phyloP scores from a whole-genome alignment of 768 basidiomycete species.

The Podaxis carcinomalis region DNA sequence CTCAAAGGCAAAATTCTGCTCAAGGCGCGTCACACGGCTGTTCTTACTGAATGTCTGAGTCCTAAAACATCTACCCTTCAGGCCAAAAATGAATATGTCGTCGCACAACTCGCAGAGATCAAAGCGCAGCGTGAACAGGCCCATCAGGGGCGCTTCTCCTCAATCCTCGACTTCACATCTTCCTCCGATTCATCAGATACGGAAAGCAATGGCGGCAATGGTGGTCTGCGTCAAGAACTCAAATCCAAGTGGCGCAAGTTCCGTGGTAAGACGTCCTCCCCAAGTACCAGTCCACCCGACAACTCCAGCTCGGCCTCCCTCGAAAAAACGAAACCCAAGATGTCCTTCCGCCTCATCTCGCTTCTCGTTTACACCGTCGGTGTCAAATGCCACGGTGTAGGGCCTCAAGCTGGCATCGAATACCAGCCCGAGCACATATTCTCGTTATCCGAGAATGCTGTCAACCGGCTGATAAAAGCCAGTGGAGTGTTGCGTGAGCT shows the following conservation, averaged over 20 bases:
- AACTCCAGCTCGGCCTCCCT: neutral
- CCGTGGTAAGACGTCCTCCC: slow-evolving; percentile 15
- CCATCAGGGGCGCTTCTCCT: slow-evolving; percentile 50
- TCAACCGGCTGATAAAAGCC: slow-evolving; percentile 70
- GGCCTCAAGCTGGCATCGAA: slow-evolving; percentile 59
- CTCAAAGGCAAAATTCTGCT: slow-evolving; percentile 76
- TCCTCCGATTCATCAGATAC: slow-evolving; percentile 15
- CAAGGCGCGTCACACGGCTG: slow-evolving; percentile 52
- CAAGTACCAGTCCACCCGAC: slow-evolving; percentile 13
- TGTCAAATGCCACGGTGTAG: slow-evolving; percentile 89
- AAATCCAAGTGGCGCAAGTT: slow-evolving; percentile 24
- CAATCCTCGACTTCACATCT: slow-evolving; percentile 10
- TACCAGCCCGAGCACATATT: slow-evolving; percentile 91
- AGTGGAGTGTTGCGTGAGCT: slow-evolving; percentile 52
- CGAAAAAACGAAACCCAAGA: slow-evolving; percentile 49
- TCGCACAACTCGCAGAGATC: slow-evolving; percentile 77
- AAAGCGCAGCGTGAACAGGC: slow-evolving; percentile 45
- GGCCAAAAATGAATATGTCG: slow-evolving; percentile 79
- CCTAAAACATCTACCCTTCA: slow-evolving; percentile 17
- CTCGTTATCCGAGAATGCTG: slow-evolving; percentile 83
- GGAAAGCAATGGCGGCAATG: neutral
- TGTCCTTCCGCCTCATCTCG: slow-evolving; percentile 68
- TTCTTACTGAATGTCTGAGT: neutral
- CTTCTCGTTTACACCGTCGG: slow-evolving; percentile 94
- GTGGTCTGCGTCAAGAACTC: slow-evolving; percentile 15